phyloP scores from a whole-genome alignment of 305 asterid genomes.

The Fraxinus baroniana region DNA sequence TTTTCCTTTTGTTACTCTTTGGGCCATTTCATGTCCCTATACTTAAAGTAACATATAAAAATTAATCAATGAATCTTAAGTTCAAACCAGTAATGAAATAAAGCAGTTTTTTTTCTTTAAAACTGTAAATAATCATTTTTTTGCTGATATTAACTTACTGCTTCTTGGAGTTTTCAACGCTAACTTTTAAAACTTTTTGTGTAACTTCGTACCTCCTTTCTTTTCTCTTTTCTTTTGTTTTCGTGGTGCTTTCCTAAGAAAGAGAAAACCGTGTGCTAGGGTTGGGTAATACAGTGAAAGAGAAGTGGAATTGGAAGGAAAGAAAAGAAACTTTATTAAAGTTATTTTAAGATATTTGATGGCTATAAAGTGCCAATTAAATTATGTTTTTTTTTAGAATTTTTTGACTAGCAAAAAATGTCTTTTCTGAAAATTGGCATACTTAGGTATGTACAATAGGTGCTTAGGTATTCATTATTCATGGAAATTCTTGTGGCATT shows the following conservation, averaged over 20 bases:
- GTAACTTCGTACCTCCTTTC: background rate
- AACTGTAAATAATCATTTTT: background rate
- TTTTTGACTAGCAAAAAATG: background rate
- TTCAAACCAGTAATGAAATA: background rate
- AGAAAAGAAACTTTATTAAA: no score
- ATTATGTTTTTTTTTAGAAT: background rate
- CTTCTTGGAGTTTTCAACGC: background rate
- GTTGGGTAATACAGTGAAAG: background rate
- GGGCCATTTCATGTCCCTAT: background rate
- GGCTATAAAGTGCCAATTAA: background rate
- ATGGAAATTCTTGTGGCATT: no score
- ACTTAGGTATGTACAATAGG: background rate
- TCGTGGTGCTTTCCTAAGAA: background rate
- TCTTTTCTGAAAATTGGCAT: background rate
- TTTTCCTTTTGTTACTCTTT: slow-evolving; percentile 14
- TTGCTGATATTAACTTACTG: background rate
- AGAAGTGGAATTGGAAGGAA: background rate
- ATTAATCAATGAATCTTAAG: background rate
- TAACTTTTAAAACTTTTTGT: background rate
- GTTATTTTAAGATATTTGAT: background rate
- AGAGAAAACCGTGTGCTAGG: background rate
- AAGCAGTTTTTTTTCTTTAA: no score
- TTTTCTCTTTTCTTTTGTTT: background rate
- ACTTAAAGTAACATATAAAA: background rate
- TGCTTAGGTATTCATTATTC: background rate